A percentile compares a stretch with the other conserved stretches of the same genome.
Conservation (phyloP, 139 green algal genomes). For the Diplosphaera chodatii region DNA sequence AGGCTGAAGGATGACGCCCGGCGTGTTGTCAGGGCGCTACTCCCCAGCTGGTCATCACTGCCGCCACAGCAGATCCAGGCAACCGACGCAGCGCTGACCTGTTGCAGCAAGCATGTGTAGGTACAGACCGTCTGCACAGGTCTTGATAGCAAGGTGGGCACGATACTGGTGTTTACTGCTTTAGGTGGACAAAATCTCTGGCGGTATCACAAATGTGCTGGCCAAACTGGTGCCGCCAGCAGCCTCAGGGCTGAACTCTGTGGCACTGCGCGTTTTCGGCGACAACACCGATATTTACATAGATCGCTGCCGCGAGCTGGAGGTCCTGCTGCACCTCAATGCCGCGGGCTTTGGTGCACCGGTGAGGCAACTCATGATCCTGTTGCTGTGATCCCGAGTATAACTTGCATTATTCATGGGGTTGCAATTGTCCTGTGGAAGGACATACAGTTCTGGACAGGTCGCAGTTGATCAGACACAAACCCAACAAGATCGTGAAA, state of each 20-base stretch:
- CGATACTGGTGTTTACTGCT: background rate
- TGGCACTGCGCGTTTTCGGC: slow-evolving; percentile 84
- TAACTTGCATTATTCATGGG: too few relatives aligned
- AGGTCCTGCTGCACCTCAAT: slow-evolving; percentile 51
- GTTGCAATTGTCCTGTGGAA: too few relatives aligned
- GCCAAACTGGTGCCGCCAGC: slow-evolving; percentile 44
- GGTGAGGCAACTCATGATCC: slow-evolving; percentile 20
- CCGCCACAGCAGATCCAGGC: background rate
- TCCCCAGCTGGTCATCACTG: background rate
- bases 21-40: background rate
- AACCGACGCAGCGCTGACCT: too few relatives aligned
- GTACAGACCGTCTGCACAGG: too few relatives aligned
- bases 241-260: slow-evolving; percentile 18
- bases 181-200: slow-evolving; percentile 61
- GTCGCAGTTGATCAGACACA: too few relatives aligned
- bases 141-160: too few relatives aligned
- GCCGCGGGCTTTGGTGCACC: slow-evolving; percentile 67
- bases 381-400: too few relatives aligned
- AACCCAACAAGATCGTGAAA: too few relatives aligned
- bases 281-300: slow-evolving; percentile 84
- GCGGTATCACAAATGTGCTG: slow-evolving; percentile 85
- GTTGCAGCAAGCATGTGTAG: too few relatives aligned
- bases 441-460: too few relatives aligned
- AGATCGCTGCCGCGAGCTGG: slow-evolving; percentile 60
- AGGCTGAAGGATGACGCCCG: background rate